Conservation (phyloP, 495 filamentous ascomycete genomes). For the Lepraria neglecta region DNA sequence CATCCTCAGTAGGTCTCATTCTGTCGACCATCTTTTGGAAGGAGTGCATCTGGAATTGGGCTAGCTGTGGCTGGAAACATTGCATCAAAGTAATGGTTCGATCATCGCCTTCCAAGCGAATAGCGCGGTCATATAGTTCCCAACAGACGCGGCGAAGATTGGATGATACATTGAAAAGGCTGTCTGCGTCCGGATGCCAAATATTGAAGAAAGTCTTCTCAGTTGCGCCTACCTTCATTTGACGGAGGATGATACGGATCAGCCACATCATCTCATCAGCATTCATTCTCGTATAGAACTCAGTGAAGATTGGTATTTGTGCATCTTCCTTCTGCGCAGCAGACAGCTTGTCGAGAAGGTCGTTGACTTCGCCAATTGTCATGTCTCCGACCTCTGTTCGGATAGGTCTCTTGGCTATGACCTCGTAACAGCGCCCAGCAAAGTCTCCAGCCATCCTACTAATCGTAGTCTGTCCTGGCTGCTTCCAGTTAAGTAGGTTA, state of each 20-base stretch:
- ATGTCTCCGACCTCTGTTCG: constrained; percentile 65
- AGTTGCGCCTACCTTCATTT: constrained; percentile 97
- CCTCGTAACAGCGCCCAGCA: constrained; percentile 77
- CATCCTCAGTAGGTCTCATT: constrained; percentile 62
- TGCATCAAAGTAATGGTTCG: constrained; percentile 78
- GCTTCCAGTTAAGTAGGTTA: constrained; percentile 85
- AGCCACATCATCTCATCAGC: constrained; percentile 91
- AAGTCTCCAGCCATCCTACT: constrained; percentile 79
- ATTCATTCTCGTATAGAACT: constrained; percentile 88
- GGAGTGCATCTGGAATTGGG: constrained; percentile 86
- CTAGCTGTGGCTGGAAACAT: constrained; percentile 95
- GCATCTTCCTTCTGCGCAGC: constrained; percentile 69
- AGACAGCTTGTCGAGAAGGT: constrained; percentile 72
- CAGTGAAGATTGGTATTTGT: constrained; percentile 69
- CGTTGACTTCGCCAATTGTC: constrained; percentile 85
- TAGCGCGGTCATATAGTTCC: constrained; percentile 75
- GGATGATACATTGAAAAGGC: constrained; percentile 83
- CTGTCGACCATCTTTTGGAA: constrained; percentile 75
- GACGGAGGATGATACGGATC: constrained; percentile 85
- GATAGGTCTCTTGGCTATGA: constrained; percentile 79
- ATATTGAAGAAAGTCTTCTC: constrained; percentile 86
- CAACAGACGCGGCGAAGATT: constrained; percentile 89
- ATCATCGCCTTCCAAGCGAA: constrained; percentile 69
- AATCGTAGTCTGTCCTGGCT: constrained; percentile 61
- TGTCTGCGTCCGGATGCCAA: constrained; percentile 92